Evolutionary conservation across 116 monocot species (phyloP).

Genomic region (Papilionanthe hybrid): DNA sequence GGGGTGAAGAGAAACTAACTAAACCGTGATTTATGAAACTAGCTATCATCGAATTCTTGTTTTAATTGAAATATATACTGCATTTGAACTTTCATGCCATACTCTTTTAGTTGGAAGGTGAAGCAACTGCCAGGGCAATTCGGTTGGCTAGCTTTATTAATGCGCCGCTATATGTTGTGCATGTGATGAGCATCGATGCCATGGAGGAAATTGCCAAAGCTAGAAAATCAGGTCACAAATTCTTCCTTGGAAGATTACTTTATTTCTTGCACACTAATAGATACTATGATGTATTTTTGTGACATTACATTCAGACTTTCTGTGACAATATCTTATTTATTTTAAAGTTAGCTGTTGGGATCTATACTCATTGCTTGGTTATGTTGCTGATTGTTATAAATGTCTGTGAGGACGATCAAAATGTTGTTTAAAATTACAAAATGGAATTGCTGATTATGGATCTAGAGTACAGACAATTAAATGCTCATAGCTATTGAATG

Average conservation of each 20-base stretch:
- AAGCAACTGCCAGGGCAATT: slow-evolving; percentile 93
- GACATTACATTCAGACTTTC: neutral
- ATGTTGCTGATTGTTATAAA: neutral
- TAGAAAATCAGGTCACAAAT: slow-evolving; percentile 56
- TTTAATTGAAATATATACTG: neutral
- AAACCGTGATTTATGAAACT: neutral
- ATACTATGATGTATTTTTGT: neutral
- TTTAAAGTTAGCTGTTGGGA: neutral
- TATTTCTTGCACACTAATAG: neutral
- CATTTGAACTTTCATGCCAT: slow-evolving; percentile 5
- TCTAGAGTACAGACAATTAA: neutral
- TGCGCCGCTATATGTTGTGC: slow-evolving; percentile 89
- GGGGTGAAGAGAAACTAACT: neutral
- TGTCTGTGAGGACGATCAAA: neutral
- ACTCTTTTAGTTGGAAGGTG: slow-evolving; percentile 83
- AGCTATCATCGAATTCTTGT: neutral
- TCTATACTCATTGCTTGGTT: neutral
- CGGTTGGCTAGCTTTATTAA: slow-evolving; percentile 89
- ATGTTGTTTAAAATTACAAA: neutral
- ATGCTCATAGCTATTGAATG: too few relatives aligned
- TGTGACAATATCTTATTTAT: neutral
- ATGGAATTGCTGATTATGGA: neutral
- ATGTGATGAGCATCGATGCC: slow-evolving; percentile 98
- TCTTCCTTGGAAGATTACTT: neutral
- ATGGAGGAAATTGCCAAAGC: slow-evolving; percentile 94